Percentiles rank a stretch among this genome's conserved stretches.
phyloP scores from a whole-genome alignment of 2,329 filamentous ascomycete species.

The Drechslerella coelobrocha region DNA sequence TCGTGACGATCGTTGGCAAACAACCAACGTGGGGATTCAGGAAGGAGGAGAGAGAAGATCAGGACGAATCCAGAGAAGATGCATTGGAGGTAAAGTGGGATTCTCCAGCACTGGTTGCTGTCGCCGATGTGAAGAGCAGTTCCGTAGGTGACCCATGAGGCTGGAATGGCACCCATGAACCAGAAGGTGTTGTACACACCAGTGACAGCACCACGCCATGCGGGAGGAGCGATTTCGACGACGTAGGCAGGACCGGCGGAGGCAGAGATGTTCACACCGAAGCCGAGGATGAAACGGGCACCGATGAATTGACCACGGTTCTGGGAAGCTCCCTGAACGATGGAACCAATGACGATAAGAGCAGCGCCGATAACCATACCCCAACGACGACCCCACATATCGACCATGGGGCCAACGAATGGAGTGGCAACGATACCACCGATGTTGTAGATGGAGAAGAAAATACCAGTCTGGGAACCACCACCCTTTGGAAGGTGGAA shows the following conservation, averaged over 20 bases:
- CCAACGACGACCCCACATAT: conserved; percentile 61
- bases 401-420: conserved; percentile 62
- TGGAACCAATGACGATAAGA: conserved; percentile 61
- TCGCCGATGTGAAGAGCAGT: conserved; percentile 60
- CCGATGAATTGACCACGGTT: conserved; percentile 62
- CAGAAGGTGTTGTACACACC: conserved; percentile 62
- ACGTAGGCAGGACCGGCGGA: conserved; percentile 61
- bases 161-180: conserved; percentile 61
- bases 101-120: conserved; percentile 62
- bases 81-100: conserved; percentile 63
- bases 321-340: conserved; percentile 61
- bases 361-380: conserved; percentile 62
- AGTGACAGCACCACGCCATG: conserved; percentile 62
- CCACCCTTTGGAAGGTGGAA: conserved; percentile 59
- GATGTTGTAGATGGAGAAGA: conserved; percentile 65
- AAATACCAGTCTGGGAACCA: conserved; percentile 63
- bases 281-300: conserved; percentile 69
- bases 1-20: conserved; percentile 62
- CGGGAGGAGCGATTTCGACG: conserved; percentile 62
- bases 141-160: conserved; percentile 62
- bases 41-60: conserved; percentile 59
- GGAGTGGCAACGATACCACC: conserved; percentile 62
- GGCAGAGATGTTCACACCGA: conserved; percentile 63
- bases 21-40: conserved; percentile 59
- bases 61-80: conserved; percentile 62